phyloP scores from a whole-genome alignment of 768 basidiomycete species.

The Lyophyllum atratum region DNA sequence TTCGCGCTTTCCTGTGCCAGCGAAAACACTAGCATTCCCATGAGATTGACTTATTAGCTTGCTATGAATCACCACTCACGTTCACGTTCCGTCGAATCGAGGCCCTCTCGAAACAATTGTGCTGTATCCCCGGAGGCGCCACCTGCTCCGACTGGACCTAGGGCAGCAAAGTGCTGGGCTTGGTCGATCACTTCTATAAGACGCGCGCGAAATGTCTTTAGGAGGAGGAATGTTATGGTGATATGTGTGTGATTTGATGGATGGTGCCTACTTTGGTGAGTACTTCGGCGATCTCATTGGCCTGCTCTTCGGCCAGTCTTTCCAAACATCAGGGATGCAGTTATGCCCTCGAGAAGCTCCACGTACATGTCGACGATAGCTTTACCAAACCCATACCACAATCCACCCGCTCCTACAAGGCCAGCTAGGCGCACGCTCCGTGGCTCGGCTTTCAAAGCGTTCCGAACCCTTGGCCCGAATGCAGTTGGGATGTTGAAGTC shows the following conservation, averaged over 20 bases:
- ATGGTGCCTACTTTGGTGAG: slow-evolving; percentile 58
- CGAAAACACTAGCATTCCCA: slow-evolving; percentile 65
- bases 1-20: slow-evolving; percentile 83
- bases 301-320: slow-evolving; percentile 79
- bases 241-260: not conserved
- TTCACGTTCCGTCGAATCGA: slow-evolving; percentile 92
- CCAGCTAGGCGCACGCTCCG: slow-evolving; percentile 80
- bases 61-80: slow-evolving; percentile 49
- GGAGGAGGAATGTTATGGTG: not conserved
- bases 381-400: slow-evolving; percentile 93
- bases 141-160: slow-evolving; percentile 61
- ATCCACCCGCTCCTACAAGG: slow-evolving; percentile 83
- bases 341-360: not conserved
- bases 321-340: not conserved
- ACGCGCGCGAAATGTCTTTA: slow-evolving; percentile 74
- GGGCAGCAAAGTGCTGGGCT: slow-evolving; percentile 82
- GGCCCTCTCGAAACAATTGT: slow-evolving; percentile 83
- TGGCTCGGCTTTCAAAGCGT: slow-evolving; percentile 88
- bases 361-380: slow-evolving; percentile 80
- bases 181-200: slow-evolving; percentile 82
- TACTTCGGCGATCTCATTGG: slow-evolving; percentile 68
- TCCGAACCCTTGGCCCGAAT: slow-evolving; percentile 75
- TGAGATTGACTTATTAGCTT: slow-evolving; percentile 4
- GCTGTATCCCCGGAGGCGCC: slow-evolving; percentile 57
- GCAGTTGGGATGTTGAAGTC: slow-evolving; percentile 84